Evolutionary conservation across 2,329 filamentous ascomycete genomes (phyloP), one percentile per base, ranked within the genome.

Genomic region (Phyllosticta citriasiana): DNA sequence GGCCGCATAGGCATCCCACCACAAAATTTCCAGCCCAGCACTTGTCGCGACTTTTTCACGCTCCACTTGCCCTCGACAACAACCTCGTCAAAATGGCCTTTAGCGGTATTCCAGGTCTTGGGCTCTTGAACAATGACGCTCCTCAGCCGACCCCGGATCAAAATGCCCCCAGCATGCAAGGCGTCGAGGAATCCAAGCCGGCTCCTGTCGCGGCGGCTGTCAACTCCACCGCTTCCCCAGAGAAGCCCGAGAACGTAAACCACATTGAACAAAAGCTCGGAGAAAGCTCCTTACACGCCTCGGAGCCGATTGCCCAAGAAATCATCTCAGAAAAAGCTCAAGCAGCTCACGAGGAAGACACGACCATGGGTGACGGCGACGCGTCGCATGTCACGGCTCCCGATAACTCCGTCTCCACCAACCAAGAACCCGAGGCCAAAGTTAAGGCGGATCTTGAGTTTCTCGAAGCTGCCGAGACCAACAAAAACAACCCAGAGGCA

Each of bases 401-500:
- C n/a, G 40, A 47, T 14, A 16, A 27, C 70, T 52, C 33, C 64
- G 59, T 40, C 52, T 59, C 19, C 63, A 26, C 24, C 60, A 3
- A 65, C 14, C 62, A 50, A 59, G 52, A n/a, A 35, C 60, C 55
- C 4, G 63, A 57, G 55, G 26, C 61, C 62, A 66, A 60, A 56
- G 62, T 26, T 57, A 53, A 54, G 14, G 64, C 67, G 5, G 71
- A 76, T 53, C 67, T 69, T 50, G 78, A 78, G 24, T 80, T 80
- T 63, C 66, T 78, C 62, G 72, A 72, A 56, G 76, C 74, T 10
- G 78, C 74, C 16, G 72, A 74, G 58, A 75, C 73, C 10, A 78
- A 78, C 65, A 76, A 78, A 58, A 76, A 73, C 33, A 76, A 79
- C 54, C 74, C 78, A 59, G 79, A 88, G 53, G 86, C 88, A 2